Evolutionary conservation across 2,329 filamentous ascomycete species (phyloP).

Genomic region (Cladorrhinum sp.): DNA sequence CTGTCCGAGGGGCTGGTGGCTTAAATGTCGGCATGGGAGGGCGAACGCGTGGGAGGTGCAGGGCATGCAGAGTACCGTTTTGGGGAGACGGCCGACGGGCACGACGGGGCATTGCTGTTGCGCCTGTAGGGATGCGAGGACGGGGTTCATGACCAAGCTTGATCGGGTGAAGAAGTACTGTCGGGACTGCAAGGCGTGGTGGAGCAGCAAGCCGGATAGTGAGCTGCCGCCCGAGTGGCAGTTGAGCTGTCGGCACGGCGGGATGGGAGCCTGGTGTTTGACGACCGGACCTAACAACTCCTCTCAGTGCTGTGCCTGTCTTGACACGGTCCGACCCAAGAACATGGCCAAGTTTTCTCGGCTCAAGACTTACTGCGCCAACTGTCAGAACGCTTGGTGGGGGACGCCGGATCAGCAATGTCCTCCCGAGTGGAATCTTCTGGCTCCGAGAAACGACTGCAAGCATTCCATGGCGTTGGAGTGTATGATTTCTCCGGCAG

Average conservation of each 20-base stretch:
- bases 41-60: background rate
- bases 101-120: background rate
- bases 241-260: background rate
- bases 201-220: background rate
- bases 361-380: background rate
- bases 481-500: background rate
- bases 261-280: background rate
- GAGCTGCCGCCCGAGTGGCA: background rate
- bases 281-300: background rate
- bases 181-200: background rate
- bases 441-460: background rate
- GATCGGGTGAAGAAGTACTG: background rate
- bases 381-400: background rate
- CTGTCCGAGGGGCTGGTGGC: background rate
- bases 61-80: background rate
- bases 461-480: constrained; percentile 5
- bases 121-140: background rate
- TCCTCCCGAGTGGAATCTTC: constrained; percentile 1
- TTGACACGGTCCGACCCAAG: background rate
- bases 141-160: background rate
- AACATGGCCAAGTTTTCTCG: constrained; percentile 1
- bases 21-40: background rate
- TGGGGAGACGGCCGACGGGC: background rate
- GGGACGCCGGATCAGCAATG: background rate
- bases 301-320: background rate